phyloP scores from a whole-genome alignment of 108 stramenopile species.

The Mediolabrus comicus region DNA sequence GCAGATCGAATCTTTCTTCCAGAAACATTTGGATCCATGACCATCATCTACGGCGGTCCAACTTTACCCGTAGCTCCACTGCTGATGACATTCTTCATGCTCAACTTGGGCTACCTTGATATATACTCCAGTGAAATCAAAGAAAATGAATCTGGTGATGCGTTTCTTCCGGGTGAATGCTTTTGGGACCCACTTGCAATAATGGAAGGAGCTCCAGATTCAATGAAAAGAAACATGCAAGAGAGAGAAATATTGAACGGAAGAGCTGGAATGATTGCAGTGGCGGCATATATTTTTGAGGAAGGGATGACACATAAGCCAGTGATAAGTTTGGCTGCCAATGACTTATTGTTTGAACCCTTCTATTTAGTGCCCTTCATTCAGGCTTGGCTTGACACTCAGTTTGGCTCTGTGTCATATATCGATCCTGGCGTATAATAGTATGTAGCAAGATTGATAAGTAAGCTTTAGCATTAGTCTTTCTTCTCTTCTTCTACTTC shows the following conservation, averaged over 20 bases:
- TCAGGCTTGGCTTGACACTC: slow-evolving; percentile 72
- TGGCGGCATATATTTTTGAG: slow-evolving; percentile 82
- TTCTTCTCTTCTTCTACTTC: neutral
- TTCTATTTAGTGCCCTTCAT: slow-evolving; percentile 76
- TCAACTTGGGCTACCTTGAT: slow-evolving; percentile 83
- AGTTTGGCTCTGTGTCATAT: slow-evolving; percentile 31
- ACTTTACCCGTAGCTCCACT: slow-evolving; percentile 80
- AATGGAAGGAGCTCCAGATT: slow-evolving; percentile 69
- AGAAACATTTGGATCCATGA: slow-evolving; percentile 52
- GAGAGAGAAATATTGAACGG: slow-evolving; percentile 92
- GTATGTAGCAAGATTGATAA: neutral
- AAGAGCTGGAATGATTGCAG: slow-evolving; percentile 90
- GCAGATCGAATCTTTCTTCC: slow-evolving; percentile 72
- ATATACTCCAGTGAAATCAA: slow-evolving; percentile 76
- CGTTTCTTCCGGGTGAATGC: slow-evolving; percentile 85
- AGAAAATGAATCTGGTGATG: slow-evolving; percentile 77
- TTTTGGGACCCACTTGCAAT: slow-evolving; percentile 89
- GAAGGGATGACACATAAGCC: slow-evolving; percentile 71
- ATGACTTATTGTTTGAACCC: slow-evolving; percentile 75
- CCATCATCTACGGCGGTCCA: slow-evolving; percentile 65
- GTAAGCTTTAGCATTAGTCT: neutral
- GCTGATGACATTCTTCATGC: slow-evolving; percentile 78
- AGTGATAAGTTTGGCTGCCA: slow-evolving; percentile 58
- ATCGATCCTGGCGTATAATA: slow-evolving; percentile 12
- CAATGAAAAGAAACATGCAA: slow-evolving; percentile 89